Evolutionary conservation across 352 stramenopile genomes (phyloP), one percentile per base, ranked within the genome.

Genomic region (Pythium dissimile): DNA sequence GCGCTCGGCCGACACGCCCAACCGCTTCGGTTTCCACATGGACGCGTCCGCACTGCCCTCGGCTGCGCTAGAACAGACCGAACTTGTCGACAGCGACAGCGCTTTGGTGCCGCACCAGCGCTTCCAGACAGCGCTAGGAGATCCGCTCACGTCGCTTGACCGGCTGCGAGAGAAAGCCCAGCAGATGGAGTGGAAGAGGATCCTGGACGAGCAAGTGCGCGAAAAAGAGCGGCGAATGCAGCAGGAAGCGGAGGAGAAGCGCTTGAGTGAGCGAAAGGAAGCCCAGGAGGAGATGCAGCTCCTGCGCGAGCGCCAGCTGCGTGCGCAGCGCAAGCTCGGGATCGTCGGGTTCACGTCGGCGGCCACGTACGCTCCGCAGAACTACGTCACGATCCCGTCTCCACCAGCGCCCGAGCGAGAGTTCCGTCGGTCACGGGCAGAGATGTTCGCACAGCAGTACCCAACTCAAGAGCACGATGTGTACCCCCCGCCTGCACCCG

Each of bases 131-230:
- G 72, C 87, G 27, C 80, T 89, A 47, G 48, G 39, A 9, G 62
- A 85, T 27, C 56, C 56, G 13, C 46, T 64, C 26, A 39, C 56
- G 15, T 51, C 56, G 49, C 77, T 64, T n/a, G 65, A 89, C 11
- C 72, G 82, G 8, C 54, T 85, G 43, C 63, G 75, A 0, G 82
- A 89, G 56, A 76, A 77, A 35, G 73, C 75, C 13, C 78, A 88
- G 53, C 74, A 89, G 53, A 66, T 92, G 46, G 78, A 89, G 55
- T 89, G 78, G 82, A 80, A 70, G 37, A 59, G 72, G 13, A 48
- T 87, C 1, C 59, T 92, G 56, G 82, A 92, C 48, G 80, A 88
- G 28, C 82, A 92, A 46, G 71, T 90, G 50, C 71, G 78, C 30
- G 82, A 92, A 20, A 90, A 92, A 23, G 67, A 73, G 31, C 57